Percentiles rank a stretch among this genome's conserved stretches.
phyloP scores from a whole-genome alignment of 495 filamentous ascomycete species.

The Penicillium pulvis region DNA sequence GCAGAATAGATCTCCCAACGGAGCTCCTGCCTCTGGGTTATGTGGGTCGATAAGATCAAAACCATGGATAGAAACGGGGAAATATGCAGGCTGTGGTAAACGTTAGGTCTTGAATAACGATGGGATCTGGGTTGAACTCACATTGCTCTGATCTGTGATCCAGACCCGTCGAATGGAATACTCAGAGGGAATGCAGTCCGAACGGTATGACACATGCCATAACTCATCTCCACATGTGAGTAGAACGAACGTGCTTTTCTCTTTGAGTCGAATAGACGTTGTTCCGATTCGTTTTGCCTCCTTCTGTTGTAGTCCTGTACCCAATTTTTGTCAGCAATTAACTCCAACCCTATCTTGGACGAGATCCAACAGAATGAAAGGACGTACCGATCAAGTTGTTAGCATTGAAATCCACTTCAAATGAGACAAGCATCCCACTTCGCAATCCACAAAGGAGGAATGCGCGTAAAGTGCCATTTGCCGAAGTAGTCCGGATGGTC shows the following conservation, averaged over 20 bases:
- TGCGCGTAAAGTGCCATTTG: conserved; percentile 13
- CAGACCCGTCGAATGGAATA: conserved; percentile 40
- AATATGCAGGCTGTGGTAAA: conserved; percentile 41
- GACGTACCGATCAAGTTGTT: conserved; percentile 31
- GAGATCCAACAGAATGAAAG: neutral
- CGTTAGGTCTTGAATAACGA: neutral
- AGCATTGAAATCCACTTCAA: conserved; percentile 28
- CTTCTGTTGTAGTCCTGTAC: conserved; percentile 34
- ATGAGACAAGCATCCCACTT: conserved; percentile 44
- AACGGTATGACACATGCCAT: conserved; percentile 38
- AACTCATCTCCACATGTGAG: conserved; percentile 44
- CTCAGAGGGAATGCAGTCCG: conserved; percentile 21
- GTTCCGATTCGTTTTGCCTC: conserved; percentile 33
- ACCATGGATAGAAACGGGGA: conserved; percentile 36
- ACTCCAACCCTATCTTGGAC: neutral
- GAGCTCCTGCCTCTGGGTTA: conserved; percentile 12
- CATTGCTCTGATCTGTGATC: conserved; percentile 49
- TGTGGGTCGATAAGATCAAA: conserved; percentile 31
- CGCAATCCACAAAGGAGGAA: conserved; percentile 46
- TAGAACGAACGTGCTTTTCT: conserved; percentile 30
- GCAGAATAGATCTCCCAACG: conserved; percentile 42
- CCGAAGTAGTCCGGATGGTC: conserved; percentile 18
- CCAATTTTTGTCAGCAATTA: neutral
- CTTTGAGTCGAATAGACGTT: conserved; percentile 41
- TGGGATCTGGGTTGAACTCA: conserved; percentile 23